Conservation (phyloP, 495 filamentous ascomycete genomes). For the Neurospora cerealis region DNA sequence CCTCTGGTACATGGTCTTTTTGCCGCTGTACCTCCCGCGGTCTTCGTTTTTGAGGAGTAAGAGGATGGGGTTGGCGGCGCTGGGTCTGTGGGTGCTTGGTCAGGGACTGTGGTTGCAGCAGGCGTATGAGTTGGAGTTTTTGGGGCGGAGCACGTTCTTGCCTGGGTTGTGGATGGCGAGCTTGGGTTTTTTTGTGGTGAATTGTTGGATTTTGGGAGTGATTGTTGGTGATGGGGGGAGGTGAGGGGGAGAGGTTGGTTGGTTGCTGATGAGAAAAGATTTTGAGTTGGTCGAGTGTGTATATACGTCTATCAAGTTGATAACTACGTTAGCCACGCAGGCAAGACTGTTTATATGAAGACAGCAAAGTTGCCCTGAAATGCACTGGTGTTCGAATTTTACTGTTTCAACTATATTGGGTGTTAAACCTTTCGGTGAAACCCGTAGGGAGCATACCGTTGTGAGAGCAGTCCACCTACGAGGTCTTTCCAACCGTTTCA, state of each 20-base stretch:
- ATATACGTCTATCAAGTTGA: neutral
- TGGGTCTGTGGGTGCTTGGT: constrained; percentile 59
- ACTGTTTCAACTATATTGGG: neutral
- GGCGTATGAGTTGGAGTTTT: constrained; percentile 78
- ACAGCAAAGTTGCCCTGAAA: neutral
- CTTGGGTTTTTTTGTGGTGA: constrained; percentile 72
- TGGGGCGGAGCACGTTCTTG: constrained; percentile 74
- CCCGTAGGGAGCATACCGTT: neutral
- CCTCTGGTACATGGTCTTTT: constrained; percentile 89
- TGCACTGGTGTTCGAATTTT: neutral
- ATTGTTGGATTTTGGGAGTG: constrained; percentile 77
- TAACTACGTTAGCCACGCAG: neutral
- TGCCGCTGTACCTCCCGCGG: constrained; percentile 79
- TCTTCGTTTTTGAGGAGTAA: constrained; percentile 58
- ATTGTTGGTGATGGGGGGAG: constrained; percentile 55
- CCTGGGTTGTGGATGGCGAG: constrained; percentile 71
- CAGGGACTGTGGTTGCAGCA: constrained; percentile 83
- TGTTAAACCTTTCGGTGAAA: neutral
- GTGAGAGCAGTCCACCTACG: neutral
- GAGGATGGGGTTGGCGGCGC: constrained; percentile 49
- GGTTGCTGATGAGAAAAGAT: neutral
- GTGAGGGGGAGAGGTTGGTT: neutral
- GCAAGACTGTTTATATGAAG: neutral
- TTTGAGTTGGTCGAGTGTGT: neutral
- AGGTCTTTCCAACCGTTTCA: neutral